Percentiles rank a stretch among this genome's conserved stretches.
Evolutionary conservation across 192 early-diverging fungal genomes (phyloP).

Genomic region (Haplosporangium gracile): DNA sequence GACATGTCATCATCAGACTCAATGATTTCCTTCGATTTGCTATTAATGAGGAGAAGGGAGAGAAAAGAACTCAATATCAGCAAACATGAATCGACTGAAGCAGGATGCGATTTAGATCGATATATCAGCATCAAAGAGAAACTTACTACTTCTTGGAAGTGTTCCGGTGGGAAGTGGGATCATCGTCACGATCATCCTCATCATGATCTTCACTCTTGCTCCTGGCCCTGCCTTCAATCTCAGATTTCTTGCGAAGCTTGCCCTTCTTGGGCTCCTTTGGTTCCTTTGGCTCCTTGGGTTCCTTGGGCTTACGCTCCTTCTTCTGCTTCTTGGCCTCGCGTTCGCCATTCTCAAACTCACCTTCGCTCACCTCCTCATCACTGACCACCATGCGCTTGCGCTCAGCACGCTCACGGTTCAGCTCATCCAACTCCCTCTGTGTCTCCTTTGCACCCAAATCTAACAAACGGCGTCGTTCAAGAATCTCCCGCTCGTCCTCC

Average conservation of each 20-base stretch:
- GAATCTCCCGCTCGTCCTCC: slow-evolving; percentile 61
- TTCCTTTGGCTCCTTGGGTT: slow-evolving; percentile 40
- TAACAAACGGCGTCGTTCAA: slow-evolving; percentile 57
- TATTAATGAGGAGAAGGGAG: neutral
- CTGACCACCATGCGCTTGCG: slow-evolving; percentile 51
- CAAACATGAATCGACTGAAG: neutral
- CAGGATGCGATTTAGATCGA: neutral
- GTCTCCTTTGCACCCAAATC: slow-evolving; percentile 48
- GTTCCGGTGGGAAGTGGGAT: slow-evolving; percentile 21
- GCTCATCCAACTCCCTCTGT: slow-evolving; percentile 48
- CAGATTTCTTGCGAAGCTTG: slow-evolving; percentile 50
- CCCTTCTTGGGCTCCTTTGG: slow-evolving; percentile 48
- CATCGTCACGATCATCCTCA: slow-evolving; percentile 34
- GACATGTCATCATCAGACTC: slow-evolving; percentile 52
- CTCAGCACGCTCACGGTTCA: slow-evolving; percentile 53
- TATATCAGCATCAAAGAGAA: neutral
- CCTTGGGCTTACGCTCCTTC: slow-evolving; percentile 54
- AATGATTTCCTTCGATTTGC: slow-evolving; percentile 55
- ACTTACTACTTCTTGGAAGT: slow-evolving; percentile 57
- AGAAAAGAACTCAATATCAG: neutral
- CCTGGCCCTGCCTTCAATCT: slow-evolving; percentile 44
- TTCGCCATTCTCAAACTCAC: slow-evolving; percentile 29
- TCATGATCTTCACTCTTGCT: slow-evolving; percentile 47
- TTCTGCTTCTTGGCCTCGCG: slow-evolving; percentile 49
- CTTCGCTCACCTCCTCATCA: slow-evolving; percentile 49